Evolutionary conservation across 1,284 basidiomycete species (phyloP), one percentile per base, ranked within the genome.

Genomic region (Sanghuangporus sanghuang): DNA sequence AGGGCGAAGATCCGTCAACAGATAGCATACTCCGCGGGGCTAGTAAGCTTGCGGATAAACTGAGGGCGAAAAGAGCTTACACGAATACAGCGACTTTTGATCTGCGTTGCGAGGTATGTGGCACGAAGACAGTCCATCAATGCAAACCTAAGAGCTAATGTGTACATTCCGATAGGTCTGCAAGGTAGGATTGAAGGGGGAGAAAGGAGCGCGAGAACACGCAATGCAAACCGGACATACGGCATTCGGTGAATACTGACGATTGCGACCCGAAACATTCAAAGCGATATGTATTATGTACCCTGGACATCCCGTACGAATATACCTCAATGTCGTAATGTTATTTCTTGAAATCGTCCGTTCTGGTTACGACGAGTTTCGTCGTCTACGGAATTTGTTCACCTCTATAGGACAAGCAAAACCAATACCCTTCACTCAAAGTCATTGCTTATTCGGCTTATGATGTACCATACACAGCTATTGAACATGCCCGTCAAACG

Each of bases 21-120:
- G 87, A 92, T 71, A 75, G 79, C 14, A 73, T 93, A 55, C 74
- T 96, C 39, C 69, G 77, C 6, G 91, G 92, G 1, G 90, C 87
- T 1, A 79, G 81, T 69, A 83, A 86, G 71, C 80, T 98, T 14
- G 91, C 92, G 2, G 80, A 79, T 23, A 82, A 85, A 66, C 77
- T 98, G 68, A 81, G 92, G 46, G 79, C 80, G 27, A 89, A 88
- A 75, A 88, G 85, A 70, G 91, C 92, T 52, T 97, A 84, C 71
- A 97, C 95, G 9, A 96, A 98, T 72, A 95, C 93, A 2, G 78
- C 91, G 44, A 95, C 91, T 6, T 98, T 98, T 73, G 90, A 93
- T 74, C 74, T 96, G 58, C 88, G 87, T 70, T 95, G 92, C 73
- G 85, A 93, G 78, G 87, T 86, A 67, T 71, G 82, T 71, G 11